Base-by-base conservation (phyloP, 495 filamentous ascomycete species). In the Aspergillus mulundensis region DNA sequence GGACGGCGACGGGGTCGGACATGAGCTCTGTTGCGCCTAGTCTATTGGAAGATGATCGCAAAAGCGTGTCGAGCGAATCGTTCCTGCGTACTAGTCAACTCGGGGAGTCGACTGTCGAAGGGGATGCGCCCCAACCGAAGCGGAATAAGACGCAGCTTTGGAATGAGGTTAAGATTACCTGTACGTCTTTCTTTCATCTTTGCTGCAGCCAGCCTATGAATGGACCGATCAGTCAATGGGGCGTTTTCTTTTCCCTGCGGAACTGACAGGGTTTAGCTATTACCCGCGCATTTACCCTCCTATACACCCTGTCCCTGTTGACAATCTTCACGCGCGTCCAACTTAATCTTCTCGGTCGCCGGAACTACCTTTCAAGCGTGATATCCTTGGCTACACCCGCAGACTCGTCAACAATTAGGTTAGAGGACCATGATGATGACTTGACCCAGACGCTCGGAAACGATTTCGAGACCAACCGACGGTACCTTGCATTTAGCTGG, bases 121-220 rank as follows among this genome's bases (percentile, higher is more conserved):
- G 73, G 63, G 65, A 70, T 53, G 59, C 60, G 39, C 56, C 65
- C 40, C 82, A 77, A 62, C 74, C 84, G 44, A 85, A 84, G 61
- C 94, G 87, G 71, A 88, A 85, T 39, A 98, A 97, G 77, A 81
- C 85, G 21, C 90, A 97, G 72, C 77, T 99, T 16, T 99, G 94
- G 94, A 90, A 95, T 70, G 95, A 99, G 64, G 83, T 99, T 61
- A 99, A 96, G 64, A 96, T 99, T 59, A 88, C 82, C 73, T 91
- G 92, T 95, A 75, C 64, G 89, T 69, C 14, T 24, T 28, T 30
- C 32, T 11, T 2, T 15, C 32, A 10, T 36, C 11, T 36, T 10
- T 36, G 32, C 12, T 36, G 32, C 32, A 10, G 28, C 28, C 32
- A 14, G 32, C 32, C n/a, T n/a, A n/a, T n/a, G n/a, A n/a, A n/a